Evolutionary conservation across 345 rosid species (phyloP).

Genomic region (Viola odorata): DNA sequence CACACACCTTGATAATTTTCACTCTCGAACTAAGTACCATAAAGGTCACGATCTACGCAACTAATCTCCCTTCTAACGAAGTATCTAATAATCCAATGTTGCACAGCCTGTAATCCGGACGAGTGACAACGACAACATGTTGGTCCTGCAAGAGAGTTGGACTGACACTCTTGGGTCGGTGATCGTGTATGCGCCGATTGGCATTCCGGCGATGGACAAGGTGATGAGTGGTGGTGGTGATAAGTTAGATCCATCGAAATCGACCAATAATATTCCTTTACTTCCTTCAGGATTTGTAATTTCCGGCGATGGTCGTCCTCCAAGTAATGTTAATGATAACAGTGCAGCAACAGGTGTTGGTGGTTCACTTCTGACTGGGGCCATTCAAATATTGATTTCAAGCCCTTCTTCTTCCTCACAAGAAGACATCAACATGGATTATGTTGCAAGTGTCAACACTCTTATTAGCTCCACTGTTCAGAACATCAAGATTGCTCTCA

Average conservation of each 20-base stretch:
- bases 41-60: background rate
- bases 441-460: conserved; percentile 41
- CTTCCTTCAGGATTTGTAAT: conserved; percentile 76
- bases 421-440: conserved; percentile 27
- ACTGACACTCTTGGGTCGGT: conserved; percentile 41
- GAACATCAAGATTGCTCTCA: conserved; percentile 38
- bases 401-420: conserved; percentile 19
- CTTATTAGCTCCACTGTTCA: conserved; percentile 54
- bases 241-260: conserved; percentile 20
- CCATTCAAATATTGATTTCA: conserved; percentile 52
- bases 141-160: conserved; percentile 59
- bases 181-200: conserved; percentile 58
- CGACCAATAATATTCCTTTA: conserved; percentile 43
- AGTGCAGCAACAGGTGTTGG: conserved; percentile 12
- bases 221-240: conserved; percentile 35
- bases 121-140: conserved; percentile 31
- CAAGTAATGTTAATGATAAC: background rate
- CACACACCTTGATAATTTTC: too few relatives aligned
- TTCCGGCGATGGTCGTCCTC: conserved; percentile 38
- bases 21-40: too few relatives aligned
- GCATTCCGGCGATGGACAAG: conserved; percentile 24
- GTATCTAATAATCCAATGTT: background rate
- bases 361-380: conserved; percentile 55
- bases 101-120: conserved; percentile 23
- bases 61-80: background rate